Percentiles rank a stretch among this genome's conserved stretches.
Evolutionary conservation across 768 basidiomycete species (phyloP).

Genomic region (Lentinula raphanica): DNA sequence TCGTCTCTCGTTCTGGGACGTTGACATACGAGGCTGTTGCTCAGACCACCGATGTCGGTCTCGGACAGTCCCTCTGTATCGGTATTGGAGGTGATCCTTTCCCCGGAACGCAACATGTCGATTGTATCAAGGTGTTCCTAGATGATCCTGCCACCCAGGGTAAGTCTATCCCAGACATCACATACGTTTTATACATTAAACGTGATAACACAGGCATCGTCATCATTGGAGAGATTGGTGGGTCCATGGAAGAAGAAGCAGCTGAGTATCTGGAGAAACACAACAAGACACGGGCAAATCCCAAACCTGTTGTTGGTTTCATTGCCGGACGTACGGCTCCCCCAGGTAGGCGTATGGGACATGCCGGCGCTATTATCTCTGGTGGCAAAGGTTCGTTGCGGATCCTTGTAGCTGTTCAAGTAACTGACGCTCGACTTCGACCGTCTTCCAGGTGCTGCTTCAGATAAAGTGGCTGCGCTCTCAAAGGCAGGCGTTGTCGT

Average conservation of each 20-base stretch:
- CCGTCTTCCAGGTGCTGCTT: constrained; percentile 62
- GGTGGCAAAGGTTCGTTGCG: constrained; percentile 83
- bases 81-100: constrained; percentile 98
- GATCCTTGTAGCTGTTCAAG: not conserved
- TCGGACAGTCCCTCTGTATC: constrained; percentile 94
- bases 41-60: constrained; percentile 91
- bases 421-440: not conserved
- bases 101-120: constrained; percentile 92
- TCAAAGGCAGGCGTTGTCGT: constrained; percentile 91
- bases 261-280: constrained; percentile 91
- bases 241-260: constrained; percentile 98
- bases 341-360: constrained; percentile 96
- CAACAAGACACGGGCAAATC: constrained; percentile 81
- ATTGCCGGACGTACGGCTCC: constrained; percentile 98
- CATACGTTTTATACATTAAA: not conserved
- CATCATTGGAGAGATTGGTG: constrained; percentile 97
- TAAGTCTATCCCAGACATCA: constrained; percentile 22
- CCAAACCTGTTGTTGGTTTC: constrained; percentile 96
- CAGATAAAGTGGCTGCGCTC: constrained; percentile 89
- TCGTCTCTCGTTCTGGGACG: constrained; percentile 93
- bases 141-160: constrained; percentile 93
- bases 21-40: constrained; percentile 98
- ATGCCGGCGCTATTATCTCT: constrained; percentile 96
- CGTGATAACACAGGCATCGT: constrained; percentile 66
- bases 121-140: constrained; percentile 94